phyloP scores from a whole-genome alignment of 257 asterid species.

The Capsicum chinense region DNA sequence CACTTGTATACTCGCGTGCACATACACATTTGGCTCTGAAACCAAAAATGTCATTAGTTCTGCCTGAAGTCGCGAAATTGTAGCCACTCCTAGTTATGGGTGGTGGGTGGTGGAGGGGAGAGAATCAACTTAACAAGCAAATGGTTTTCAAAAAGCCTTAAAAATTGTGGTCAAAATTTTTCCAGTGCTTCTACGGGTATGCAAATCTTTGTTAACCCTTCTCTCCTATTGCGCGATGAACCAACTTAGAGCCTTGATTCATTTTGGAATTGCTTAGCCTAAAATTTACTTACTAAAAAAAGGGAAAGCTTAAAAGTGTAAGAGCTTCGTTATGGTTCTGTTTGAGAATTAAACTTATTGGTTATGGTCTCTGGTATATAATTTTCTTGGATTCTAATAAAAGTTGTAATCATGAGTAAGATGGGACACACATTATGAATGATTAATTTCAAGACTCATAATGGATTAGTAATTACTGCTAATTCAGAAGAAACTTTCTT shows the following conservation, averaged over 20 bases:
- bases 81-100: too few species aligned
- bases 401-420: not conserved
- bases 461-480: not conserved
- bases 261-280: not conserved
- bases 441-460: not conserved
- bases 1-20: not conserved
- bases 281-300: not conserved
- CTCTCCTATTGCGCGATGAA: not conserved
- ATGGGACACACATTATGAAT: not conserved
- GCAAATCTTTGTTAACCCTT: not conserved
- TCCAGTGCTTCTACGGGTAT: not conserved
- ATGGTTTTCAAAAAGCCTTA: too few species aligned
- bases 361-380: not conserved
- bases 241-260: not conserved
- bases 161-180: not conserved
- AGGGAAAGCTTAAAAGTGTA: too few species aligned
- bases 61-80: too few species aligned
- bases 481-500: not conserved
- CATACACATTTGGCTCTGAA: not conserved
- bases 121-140: too few species aligned
- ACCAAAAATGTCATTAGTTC: too few species aligned
- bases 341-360: not conserved
- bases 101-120: too few species aligned
- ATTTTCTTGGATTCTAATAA: not conserved
- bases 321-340: not conserved